Percentiles rank a stretch among this genome's conserved stretches.
Evolutionary conservation across 768 basidiomycete species (phyloP).

Genomic region (Lactarius tabidus): DNA sequence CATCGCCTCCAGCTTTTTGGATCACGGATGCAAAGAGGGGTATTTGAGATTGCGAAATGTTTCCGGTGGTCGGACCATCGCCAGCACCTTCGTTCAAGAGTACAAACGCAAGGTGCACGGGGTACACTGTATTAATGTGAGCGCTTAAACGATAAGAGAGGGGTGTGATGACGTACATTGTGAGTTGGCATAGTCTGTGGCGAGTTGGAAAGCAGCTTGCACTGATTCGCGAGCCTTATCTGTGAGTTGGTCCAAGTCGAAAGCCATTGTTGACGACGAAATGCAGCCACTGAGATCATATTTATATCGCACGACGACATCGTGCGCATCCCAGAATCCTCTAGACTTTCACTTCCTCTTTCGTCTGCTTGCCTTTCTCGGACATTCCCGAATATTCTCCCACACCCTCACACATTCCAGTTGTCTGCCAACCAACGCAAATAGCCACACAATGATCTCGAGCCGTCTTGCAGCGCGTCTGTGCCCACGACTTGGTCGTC

Average conservation of each 20-base stretch:
- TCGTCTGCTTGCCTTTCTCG: background rate
- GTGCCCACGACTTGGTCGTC: slow-evolving; percentile 23
- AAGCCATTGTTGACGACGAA: slow-evolving; percentile 25
- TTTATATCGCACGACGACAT: background rate
- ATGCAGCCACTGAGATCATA: slow-evolving; percentile 32
- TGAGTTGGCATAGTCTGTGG: slow-evolving; percentile 78
- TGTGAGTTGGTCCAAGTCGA: slow-evolving; percentile 68
- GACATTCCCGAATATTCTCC: background rate
- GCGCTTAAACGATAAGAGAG: background rate
- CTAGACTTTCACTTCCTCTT: slow-evolving; percentile 9
- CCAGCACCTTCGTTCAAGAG: slow-evolving; percentile 66
- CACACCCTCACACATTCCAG: background rate
- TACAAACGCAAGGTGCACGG: slow-evolving; percentile 77
- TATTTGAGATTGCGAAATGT: slow-evolving; percentile 33
- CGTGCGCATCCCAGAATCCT: slow-evolving; percentile 3
- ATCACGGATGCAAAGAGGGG: slow-evolving; percentile 77
- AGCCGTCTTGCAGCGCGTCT: slow-evolving; percentile 16
- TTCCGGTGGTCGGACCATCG: slow-evolving; percentile 36
- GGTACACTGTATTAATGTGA: slow-evolving; percentile 51
- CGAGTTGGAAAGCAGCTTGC: slow-evolving; percentile 68
- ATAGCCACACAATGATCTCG: slow-evolving; percentile 17
- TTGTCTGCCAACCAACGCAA: too few relatives aligned
- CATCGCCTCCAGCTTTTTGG: slow-evolving; percentile 80
- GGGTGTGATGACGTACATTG: slow-evolving; percentile 51
- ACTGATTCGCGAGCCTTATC: slow-evolving; percentile 75